These are phyloP conservation scores for Penstemon newberryi DNA, from an alignment of 257 asterid genomes.

Conservation along the genomic window DNA sequence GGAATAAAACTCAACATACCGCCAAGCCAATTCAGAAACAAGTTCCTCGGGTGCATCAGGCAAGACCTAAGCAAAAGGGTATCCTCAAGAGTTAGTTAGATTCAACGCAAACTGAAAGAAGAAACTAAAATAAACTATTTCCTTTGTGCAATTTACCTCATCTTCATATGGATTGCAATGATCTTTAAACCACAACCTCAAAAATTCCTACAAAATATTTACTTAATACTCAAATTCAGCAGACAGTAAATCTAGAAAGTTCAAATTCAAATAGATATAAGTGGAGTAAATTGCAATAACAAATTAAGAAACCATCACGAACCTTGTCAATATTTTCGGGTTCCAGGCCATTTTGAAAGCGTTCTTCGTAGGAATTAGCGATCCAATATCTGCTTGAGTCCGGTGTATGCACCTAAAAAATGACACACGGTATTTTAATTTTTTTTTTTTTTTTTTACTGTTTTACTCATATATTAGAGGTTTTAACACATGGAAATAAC, in stretches of 20 bases:
- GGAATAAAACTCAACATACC: slow-evolving; percentile 42
- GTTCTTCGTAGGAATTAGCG: slow-evolving; percentile 64
- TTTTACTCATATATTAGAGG: slow-evolving; percentile 11
- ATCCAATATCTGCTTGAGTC: slow-evolving; percentile 99
- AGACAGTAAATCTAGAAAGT: slow-evolving; percentile 6
- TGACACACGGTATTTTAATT: not conserved
- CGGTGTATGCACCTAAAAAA: slow-evolving; percentile 82
- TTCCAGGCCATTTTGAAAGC: slow-evolving; percentile 71
- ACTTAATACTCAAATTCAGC: slow-evolving; percentile 25
- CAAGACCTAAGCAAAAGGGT: slow-evolving; percentile 51
- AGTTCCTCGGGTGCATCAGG: slow-evolving; percentile 95
- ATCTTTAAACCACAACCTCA: slow-evolving; percentile 93
- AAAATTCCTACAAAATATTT: slow-evolving; percentile 65
- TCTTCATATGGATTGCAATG: slow-evolving; percentile 91
- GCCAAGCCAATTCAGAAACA: slow-evolving; percentile 88
- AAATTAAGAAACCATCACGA: slow-evolving; percentile 12
- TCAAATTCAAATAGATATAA: not conserved
- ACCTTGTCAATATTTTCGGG: slow-evolving; percentile 99
- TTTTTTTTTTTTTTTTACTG: not conserved
- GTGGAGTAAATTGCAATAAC: not conserved
- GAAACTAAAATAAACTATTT: not conserved
- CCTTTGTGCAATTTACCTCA: slow-evolving; percentile 46
- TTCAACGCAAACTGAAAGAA: not conserved
- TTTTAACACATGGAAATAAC: slow-evolving; percentile 38
- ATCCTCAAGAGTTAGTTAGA: slow-evolving; percentile 21